Base-by-base conservation (phyloP, 805 yeast species). In the Myxozyma mucilagina region DNA sequence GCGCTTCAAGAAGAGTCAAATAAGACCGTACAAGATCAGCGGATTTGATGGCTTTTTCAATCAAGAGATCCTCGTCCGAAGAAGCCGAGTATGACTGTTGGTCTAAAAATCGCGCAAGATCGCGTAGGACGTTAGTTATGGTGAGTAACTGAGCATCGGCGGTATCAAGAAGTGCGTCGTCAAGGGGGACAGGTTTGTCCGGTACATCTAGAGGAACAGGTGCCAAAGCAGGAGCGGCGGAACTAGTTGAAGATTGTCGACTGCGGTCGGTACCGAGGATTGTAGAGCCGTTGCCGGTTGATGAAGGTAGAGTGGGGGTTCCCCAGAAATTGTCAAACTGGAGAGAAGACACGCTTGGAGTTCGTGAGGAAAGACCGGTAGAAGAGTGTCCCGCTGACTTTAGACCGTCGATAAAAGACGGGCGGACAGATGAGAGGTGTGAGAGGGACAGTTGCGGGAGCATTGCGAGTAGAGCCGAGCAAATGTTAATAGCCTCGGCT, bases 1-100 rank as follows among this genome's bases (percentile, higher is more conserved):
- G 48, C 13, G 68, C 59, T 55, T 71, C 74, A 6, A 80, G 78
- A 52, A 78, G 75, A 2, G 77, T 71, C 49, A 80, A 70, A 47
- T 67, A 66, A 6, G 60, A 50, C 11, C 65, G 39, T 13, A 65
- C 60, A 7, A 58, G 52, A 29, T 60, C 66, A 36, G 60, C 56
- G 24, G 53, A 48, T 31, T 48, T 38, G 29, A 52, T 41, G 1
- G 58, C 52, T 24, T 57, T 61, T 43, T 63, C 60, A 10, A 52
- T 49, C 9, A 63, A 18, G 2, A 47, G 32, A n/a, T 43, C 56
- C 42, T 56, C 66, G 34, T 60, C 61, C 10, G 61, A 35, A 1
- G 49, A 34, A 4, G 39, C 10, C 9, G 43, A 35, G 31, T 47
- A 61, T 10, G 64, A 14, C 54, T 57, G 66, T 24, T 53, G 61